Conservation (phyloP, 257 asterid genomes). For the Solanum sejunctum region DNA sequence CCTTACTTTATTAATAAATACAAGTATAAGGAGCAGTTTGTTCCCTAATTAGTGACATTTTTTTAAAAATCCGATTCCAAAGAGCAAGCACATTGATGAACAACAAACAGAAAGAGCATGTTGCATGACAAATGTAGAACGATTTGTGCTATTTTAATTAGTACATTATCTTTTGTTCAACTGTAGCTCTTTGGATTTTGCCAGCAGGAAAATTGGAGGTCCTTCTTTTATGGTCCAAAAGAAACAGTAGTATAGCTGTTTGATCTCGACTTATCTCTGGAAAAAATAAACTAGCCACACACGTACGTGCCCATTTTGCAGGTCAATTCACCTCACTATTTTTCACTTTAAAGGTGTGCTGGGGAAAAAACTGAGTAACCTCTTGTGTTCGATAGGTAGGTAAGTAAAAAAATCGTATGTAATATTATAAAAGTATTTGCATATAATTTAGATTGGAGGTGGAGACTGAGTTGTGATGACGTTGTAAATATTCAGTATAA, state of each 20-base stretch:
- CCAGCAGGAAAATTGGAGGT: not conserved
- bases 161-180: not conserved
- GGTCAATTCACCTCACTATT: not conserved
- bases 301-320: slow-evolving; percentile 27
- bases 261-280: slow-evolving; percentile 5
- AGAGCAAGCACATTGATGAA: not conserved
- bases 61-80: not conserved
- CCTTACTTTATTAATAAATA: too few species aligned
- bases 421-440: too few species aligned
- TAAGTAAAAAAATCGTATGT: too few species aligned
- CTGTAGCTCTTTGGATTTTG: not conserved
- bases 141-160: not conserved
- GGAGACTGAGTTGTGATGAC: too few species aligned
- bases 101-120: not conserved
- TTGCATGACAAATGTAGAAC: not conserved
- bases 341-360: not conserved
- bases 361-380: too few species aligned
- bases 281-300: slow-evolving; percentile 9
- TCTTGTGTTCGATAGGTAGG: too few species aligned
- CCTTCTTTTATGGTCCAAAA: not conserved
- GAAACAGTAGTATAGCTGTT: slow-evolving; percentile 5
- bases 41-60: too few species aligned
- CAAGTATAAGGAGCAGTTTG: too few species aligned
- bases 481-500: too few species aligned
- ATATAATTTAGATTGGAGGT: too few species aligned